Conservation (phyloP, 1,284 basidiomycete species). For the Exobasidium cylindrosporum region DNA sequence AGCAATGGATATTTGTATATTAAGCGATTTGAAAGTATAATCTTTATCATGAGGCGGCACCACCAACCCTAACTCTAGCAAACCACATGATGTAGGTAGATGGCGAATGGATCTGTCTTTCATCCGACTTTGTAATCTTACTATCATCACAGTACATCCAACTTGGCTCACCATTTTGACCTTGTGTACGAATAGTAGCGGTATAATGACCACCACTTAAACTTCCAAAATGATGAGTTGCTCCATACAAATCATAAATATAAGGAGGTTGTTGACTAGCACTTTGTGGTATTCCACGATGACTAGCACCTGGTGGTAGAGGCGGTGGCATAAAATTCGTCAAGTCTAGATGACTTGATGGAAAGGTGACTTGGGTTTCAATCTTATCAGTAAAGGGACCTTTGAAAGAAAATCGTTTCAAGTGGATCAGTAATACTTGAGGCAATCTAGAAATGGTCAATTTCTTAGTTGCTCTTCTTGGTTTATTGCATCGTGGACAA, state of each 20-base stretch:
- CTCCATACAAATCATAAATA: constrained; percentile 57
- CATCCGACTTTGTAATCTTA: constrained; percentile 32
- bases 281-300: constrained; percentile 25
- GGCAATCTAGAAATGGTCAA: constrained; percentile 87
- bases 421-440: constrained; percentile 82
- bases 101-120: constrained; percentile 30
- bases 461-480: constrained; percentile 76
- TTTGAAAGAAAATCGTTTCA: constrained; percentile 90
- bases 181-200: constrained; percentile 43
- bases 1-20: too few relatives aligned
- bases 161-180: constrained; percentile 12
- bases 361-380: constrained; percentile 62
- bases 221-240: constrained; percentile 55
- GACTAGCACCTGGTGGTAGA: constrained; percentile 30
- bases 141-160: constrained; percentile 54
- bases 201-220: constrained; percentile 43
- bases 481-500: constrained; percentile 79
- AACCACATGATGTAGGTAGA: constrained; percentile 11
- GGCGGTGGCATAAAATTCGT: constrained; percentile 81
- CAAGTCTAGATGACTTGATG: constrained; percentile 74
- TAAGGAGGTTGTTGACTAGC: constrained; percentile 50
- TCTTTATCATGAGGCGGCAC: too few relatives aligned
- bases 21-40: too few relatives aligned
- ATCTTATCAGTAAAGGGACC: constrained; percentile 90
- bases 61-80: neutral